Base-by-base conservation (phyloP, 1,139 yeast species). In the Citeromyces siamensis region DNA sequence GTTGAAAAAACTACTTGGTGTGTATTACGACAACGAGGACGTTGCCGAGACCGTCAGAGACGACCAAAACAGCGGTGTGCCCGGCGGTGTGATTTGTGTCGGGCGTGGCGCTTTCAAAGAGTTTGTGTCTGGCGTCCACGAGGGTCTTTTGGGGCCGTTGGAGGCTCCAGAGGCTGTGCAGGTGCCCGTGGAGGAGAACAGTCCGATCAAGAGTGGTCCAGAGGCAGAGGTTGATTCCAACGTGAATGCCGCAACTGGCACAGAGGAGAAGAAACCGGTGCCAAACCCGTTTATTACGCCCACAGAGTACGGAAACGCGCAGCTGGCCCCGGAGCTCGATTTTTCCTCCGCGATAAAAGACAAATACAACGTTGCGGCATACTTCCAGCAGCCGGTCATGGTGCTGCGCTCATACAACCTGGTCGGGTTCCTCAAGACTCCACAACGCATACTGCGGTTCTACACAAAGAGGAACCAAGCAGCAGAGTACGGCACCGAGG, bases 31-130 rank as follows among this genome's bases (percentile, higher is more conserved):
- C 19, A 49, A 28, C 7, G 18, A 20, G 10, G 27, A 19, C 14
- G 29, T 16, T 6, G 20, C 13, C 12, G 31, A 19, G 19, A 54
- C 69, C 3, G 47, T 59, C 5, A 52, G 62, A 39, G 80, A 75
- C 40, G 84, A 77, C 49, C 56, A 67, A 0, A 34, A 51, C 13
- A 55, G 51, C 10, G 43, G 44, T 18, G 61, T 64, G 42, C 66
- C 66, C 6, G 96, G 96, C 16, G 98, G 98, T 36, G 79, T 86
- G 10, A 70, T 93, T 18, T 84, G 96, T 55, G 62, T 93, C 22
- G 99, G 99, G 3, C 69, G 99, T 53, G 98, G 98, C 40, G 90
- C 97, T 0, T 90, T 74, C 56, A 90, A 88, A 55, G 99, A 93
- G 61, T 93, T 84, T 52, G 56, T 93, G 40, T 70, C 73, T 37